Conservation (phyloP, 306 rosid genomes). For the Astragalus membranaceus region DNA sequence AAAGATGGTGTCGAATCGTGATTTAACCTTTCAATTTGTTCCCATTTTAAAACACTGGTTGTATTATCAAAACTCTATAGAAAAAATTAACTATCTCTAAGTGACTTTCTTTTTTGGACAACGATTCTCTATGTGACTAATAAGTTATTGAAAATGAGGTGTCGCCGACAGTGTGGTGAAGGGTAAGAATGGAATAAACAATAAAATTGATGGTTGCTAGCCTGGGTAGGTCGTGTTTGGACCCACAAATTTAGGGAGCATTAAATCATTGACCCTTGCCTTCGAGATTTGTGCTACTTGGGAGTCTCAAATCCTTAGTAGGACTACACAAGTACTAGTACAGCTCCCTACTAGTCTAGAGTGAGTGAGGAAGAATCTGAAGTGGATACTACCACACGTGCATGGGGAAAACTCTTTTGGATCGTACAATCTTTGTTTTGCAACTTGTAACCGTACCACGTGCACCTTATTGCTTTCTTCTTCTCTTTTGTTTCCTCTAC, state of each 20-base stretch:
- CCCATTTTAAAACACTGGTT: no score
- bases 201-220: neutral
- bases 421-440: conserved; percentile 25
- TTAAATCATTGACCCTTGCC: conserved; percentile 30
- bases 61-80: no score
- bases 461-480: conserved; percentile 13
- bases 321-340: neutral
- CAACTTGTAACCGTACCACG: conserved; percentile 27
- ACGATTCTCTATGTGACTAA: no score
- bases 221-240: conserved; percentile 19
- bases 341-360: neutral
- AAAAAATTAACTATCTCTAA: no score
- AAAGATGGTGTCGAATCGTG: no score
- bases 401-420: conserved; percentile 5
- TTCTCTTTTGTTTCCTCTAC: conserved; percentile 9
- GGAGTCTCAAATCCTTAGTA: neutral
- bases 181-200: neutral
- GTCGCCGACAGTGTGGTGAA: conserved; percentile 37
- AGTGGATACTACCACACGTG: conserved; percentile 39
- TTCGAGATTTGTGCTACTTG: conserved; percentile 29
- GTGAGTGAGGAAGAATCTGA: neutral
- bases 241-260: conserved; percentile 25
- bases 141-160: neutral
- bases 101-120: no score
- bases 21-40: no score